Base-by-base conservation (phyloP, 495 filamentous ascomycete species). In the Lasiosphaeris hirsuta region DNA sequence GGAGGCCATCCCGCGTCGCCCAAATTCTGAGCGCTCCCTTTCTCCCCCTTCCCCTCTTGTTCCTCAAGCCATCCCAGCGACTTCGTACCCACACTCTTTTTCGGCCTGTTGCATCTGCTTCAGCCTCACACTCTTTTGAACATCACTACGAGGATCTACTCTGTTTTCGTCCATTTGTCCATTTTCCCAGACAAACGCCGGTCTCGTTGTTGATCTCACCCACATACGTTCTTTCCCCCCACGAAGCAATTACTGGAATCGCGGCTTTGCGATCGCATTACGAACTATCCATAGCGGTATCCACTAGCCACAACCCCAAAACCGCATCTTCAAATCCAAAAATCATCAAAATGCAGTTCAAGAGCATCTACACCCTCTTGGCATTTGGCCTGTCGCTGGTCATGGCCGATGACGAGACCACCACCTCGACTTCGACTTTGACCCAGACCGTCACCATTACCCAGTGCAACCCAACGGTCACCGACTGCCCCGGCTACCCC, bases 401-500 rank as follows among this genome's bases (percentile, higher is more conserved):
- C 33, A 48, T 59, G 55, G 67, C 65, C 35, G 33, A 68, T 42
- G 63, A 65, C 41, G 53, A 38, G 44, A 56, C 64, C 46, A 65
- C 57, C 42, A 69, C 77, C 42, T 71, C 74, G 57, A 77, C 74
- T 23, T 66, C 68, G 52, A 75, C 73, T 56, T 58, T 74, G 61
- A 77, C 76, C 36, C 60, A 69, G 51, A 77, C 75, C 33, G 62
- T 77, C 65, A 79, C 78, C 61, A 72, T 79, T 62, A 77, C 75
- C 54, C 58, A 72, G 67, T 77, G 76, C 71, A 75, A 71, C 63
- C 71, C 75, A 8, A 71, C 68, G 36, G 67, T 68, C 65, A 70
- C 78, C 50, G 63, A 69, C 54, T 75, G 81, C 75, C 72, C 78
- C 34, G 60, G 68, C 57, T 65, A 51, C 64, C 65, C 60, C 44